These are phyloP conservation scores for Penicillium sp. DNA, from an alignment of 2,329 filamentous ascomycete genomes.

Conservation along the genomic window DNA sequence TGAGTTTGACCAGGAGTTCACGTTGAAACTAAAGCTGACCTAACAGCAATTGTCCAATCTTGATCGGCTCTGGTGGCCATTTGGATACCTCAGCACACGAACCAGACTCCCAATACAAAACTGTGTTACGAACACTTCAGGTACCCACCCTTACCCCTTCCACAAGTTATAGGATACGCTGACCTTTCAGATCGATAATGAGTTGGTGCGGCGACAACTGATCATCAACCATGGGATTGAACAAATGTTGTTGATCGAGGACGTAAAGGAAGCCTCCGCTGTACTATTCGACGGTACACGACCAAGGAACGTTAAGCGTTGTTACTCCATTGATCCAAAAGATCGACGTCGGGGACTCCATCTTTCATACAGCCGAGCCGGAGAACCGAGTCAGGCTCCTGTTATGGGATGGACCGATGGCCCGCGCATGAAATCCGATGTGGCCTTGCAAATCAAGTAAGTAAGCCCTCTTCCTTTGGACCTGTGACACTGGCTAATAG, in stretches of 20 bases:
- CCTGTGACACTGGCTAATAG: not conserved
- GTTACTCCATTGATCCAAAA: constrained; percentile 62
- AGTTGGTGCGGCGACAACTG: constrained; percentile 73
- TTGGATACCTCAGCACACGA: constrained; percentile 65
- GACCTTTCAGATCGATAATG: constrained; percentile 66
- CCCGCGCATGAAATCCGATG: constrained; percentile 78
- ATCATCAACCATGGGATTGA: constrained; percentile 83
- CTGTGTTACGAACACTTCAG: constrained; percentile 73
- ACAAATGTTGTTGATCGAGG: constrained; percentile 74
- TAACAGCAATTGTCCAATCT: constrained; percentile 55
- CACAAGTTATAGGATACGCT: constrained; percentile 12
- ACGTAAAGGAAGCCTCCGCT: constrained; percentile 64
- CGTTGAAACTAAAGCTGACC: not conserved
- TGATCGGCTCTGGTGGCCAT: constrained; percentile 62
- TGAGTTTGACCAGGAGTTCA: constrained; percentile 30
- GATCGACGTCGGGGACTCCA: constrained; percentile 63
- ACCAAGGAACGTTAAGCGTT: constrained; percentile 71
- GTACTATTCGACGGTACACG: constrained; percentile 65
- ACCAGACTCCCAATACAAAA: constrained; percentile 70
- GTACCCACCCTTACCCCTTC: constrained; percentile 33
- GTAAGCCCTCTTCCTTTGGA: constrained; percentile 10
- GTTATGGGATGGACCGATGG: constrained; percentile 54
- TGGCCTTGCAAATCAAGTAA: constrained; percentile 64
- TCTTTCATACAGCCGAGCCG: constrained; percentile 53
- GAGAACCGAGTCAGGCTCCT: constrained; percentile 53